phyloP scores from a whole-genome alignment of 2,329 filamentous ascomycete genomes.

The Ascochyta fabae region DNA sequence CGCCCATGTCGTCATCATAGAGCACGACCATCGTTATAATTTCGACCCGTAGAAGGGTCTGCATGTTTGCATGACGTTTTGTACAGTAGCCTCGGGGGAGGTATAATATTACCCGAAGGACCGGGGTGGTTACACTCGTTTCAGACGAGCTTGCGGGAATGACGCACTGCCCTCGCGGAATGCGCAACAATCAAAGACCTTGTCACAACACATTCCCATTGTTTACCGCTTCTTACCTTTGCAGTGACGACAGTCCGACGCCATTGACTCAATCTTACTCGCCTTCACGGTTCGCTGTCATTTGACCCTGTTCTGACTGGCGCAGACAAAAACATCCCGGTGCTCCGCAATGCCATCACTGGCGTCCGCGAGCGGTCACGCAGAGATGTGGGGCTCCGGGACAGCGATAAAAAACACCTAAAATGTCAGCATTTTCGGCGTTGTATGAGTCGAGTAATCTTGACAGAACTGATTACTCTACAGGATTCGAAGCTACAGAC shows the following conservation, averaged over 20 bases:
- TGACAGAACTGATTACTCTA: too few relatives aligned
- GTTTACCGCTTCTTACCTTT: constrained; percentile 2
- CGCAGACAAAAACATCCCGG: not conserved
- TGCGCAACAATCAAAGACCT: constrained; percentile 22
- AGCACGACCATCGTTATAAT: constrained; percentile 44
- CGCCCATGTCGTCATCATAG: constrained; percentile 25
- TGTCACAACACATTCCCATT: constrained; percentile 5
- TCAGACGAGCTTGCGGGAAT: constrained; percentile 29
- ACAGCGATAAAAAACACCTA: too few relatives aligned
- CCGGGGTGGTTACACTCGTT: constrained; percentile 12
- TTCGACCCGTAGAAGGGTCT: too few relatives aligned
- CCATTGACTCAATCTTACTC: constrained; percentile 3
- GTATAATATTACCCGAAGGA: not conserved
- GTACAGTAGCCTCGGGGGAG: constrained; percentile 40
- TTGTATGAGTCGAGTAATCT: too few relatives aligned
- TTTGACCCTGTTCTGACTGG: constrained; percentile 1
- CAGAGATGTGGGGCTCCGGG: too few relatives aligned
- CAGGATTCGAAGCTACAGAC: too few relatives aligned
- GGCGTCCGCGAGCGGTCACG: constrained; percentile 10
- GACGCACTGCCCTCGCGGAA: constrained; percentile 29
- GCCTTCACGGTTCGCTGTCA: not conserved
- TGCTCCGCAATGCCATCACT: constrained; percentile 32
- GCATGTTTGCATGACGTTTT: constrained; percentile 38
- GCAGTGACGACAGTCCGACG: constrained; percentile 13
- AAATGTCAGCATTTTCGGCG: too few relatives aligned